phyloP scores from a whole-genome alignment of 495 filamentous ascomycete species.

The Penicillium dipodomyicola region DNA sequence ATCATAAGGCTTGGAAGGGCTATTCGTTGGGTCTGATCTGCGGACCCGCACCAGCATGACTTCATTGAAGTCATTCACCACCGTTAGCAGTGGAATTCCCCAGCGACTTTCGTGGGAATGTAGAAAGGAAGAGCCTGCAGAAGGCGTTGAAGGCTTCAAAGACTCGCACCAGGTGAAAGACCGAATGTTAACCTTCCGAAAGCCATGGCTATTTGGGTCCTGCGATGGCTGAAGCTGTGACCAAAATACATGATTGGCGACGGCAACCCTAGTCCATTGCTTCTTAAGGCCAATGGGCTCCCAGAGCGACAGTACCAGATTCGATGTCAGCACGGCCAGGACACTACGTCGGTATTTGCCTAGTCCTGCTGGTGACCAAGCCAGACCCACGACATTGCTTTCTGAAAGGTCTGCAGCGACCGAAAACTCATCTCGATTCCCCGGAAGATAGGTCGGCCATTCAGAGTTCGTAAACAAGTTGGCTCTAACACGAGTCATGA shows the following conservation, averaged over 20 bases:
- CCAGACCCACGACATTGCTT: slow-evolving; percentile 49
- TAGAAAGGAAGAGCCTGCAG: slow-evolving; percentile 3
- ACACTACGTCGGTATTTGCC: slow-evolving; percentile 56
- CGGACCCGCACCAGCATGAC: slow-evolving; percentile 31
- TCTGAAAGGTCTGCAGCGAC: slow-evolving; percentile 62
- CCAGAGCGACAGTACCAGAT: slow-evolving; percentile 50
- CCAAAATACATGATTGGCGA: slow-evolving; percentile 42
- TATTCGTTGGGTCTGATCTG: slow-evolving; percentile 3
- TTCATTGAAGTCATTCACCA: slow-evolving; percentile 46
- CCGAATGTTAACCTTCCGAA: slow-evolving; percentile 36
- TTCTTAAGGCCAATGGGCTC: slow-evolving; percentile 36
- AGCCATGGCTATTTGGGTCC: slow-evolving; percentile 11
- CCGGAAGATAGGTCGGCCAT: slow-evolving; percentile 47
- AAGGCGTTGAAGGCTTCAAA: slow-evolving; percentile 23
- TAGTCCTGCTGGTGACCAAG: slow-evolving; percentile 62
- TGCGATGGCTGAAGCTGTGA: slow-evolving; percentile 19
- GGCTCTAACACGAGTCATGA: slow-evolving; percentile 42
- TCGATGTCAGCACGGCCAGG: slow-evolving; percentile 60
- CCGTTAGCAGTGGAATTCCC: slow-evolving; percentile 39
- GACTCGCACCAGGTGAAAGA: slow-evolving; percentile 46
- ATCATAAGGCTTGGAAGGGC: slow-evolving; percentile 13
- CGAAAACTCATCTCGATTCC: slow-evolving; percentile 51
- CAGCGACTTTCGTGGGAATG: slow-evolving; percentile 35
- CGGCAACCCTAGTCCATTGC: slow-evolving; percentile 45
- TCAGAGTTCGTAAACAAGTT: slow-evolving; percentile 55